Percentiles rank a stretch among this genome's conserved stretches.
phyloP scores from a whole-genome alignment of 2,329 filamentous ascomycete species.

The Zalaria obscura region DNA sequence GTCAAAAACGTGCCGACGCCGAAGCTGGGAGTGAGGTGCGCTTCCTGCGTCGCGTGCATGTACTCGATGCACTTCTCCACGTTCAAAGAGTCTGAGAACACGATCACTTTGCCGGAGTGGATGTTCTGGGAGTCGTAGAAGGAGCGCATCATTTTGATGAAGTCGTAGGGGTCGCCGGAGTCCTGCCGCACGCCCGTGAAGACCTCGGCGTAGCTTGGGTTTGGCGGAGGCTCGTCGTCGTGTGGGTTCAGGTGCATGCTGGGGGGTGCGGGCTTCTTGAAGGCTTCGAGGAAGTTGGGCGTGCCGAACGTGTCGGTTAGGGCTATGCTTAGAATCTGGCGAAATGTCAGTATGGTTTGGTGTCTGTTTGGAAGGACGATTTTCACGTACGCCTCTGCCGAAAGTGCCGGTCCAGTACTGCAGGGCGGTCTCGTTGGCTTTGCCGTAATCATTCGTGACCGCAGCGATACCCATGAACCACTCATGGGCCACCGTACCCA shows the following conservation, averaged over 20 bases:
- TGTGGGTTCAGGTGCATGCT: slow-evolving; percentile 6
- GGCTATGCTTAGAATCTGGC: slow-evolving; percentile 62
- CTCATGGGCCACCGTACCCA: slow-evolving; percentile 89
- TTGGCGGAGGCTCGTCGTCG: slow-evolving; percentile 6
- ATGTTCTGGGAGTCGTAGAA: slow-evolving; percentile 71
- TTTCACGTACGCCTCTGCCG: slow-evolving; percentile 50
- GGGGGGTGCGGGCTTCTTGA: slow-evolving; percentile 50
- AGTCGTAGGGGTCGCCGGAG: slow-evolving; percentile 71
- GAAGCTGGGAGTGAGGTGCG: slow-evolving; percentile 75
- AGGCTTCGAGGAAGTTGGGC: slow-evolving; percentile 71
- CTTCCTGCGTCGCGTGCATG: slow-evolving; percentile 65
- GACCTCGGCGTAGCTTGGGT: slow-evolving; percentile 58
- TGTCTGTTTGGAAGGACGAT: neutral
- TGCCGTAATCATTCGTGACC: slow-evolving; percentile 70
- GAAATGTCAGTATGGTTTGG: slow-evolving; percentile 1
- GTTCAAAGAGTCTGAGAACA: slow-evolving; percentile 91
- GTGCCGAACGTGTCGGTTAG: slow-evolving; percentile 96
- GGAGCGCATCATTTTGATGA: slow-evolving; percentile 61
- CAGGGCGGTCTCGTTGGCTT: slow-evolving; percentile 72
- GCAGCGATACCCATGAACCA: slow-evolving; percentile 99
- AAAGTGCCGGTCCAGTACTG: slow-evolving; percentile 86
- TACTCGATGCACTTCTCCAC: slow-evolving; percentile 85
- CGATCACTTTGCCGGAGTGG: slow-evolving; percentile 69
- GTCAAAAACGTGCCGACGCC: slow-evolving; percentile 93
- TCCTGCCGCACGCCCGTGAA: slow-evolving; percentile 82